A percentile compares a stretch with the other conserved stretches of the same genome.
These are phyloP conservation scores for Aureobasidium sp. DNA, from an alignment of 2,329 filamentous ascomycete genomes.

Conservation along the genomic window DNA sequence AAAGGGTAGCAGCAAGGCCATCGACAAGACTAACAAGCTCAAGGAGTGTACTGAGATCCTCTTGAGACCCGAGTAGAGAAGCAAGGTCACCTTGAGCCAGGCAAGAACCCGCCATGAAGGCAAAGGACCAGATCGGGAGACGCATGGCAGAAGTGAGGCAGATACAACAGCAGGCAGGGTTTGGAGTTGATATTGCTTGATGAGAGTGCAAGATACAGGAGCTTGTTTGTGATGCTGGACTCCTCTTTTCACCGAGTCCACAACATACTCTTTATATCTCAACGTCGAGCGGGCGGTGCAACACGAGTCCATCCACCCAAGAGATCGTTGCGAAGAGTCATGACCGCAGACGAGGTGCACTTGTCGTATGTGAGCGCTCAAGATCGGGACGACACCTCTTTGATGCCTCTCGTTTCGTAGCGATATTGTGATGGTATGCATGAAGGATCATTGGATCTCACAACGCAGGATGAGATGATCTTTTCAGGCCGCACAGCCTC, in stretches of 20 bases:
- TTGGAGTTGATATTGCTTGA: neutral
- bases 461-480: neutral
- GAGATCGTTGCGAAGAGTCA: neutral
- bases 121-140: neutral
- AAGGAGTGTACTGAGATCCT: slow-evolving; percentile 24
- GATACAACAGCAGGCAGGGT: too few relatives aligned
- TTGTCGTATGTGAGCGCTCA: neutral
- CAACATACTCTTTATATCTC: neutral
- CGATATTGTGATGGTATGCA: neutral
- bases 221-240: neutral
- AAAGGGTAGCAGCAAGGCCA: slow-evolving; percentile 28
- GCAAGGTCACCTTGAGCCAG: slow-evolving; percentile 18
- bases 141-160: neutral
- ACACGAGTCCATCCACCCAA: neutral
- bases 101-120: slow-evolving; percentile 13
- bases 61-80: slow-evolving; percentile 22
- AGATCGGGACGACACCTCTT: neutral
- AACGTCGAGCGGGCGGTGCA: neutral
- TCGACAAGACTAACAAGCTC: slow-evolving; percentile 23
- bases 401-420: neutral
- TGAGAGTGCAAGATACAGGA: neutral
- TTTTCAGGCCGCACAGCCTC: neutral
- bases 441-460: neutral
- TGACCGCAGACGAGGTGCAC: neutral
- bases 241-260: neutral